Evolutionary conservation across 139 green algal genomes (phyloP).

Genomic region (Coccomyxa sp.): DNA sequence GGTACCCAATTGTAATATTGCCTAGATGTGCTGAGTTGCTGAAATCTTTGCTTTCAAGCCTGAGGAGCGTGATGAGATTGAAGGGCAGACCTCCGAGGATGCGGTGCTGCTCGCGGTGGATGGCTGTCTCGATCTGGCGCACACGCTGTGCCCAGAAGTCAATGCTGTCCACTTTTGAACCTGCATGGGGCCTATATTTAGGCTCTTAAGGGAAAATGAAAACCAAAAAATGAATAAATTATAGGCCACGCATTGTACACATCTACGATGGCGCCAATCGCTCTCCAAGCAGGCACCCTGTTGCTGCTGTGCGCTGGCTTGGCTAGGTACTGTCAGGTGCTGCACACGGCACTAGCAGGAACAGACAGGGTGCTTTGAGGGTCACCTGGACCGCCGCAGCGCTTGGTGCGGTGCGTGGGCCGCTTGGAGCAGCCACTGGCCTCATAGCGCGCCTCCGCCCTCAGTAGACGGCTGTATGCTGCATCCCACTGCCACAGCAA

Average conservation of each 20-base stretch:
- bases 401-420: not conserved
- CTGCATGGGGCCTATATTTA: not conserved
- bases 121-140: constrained; percentile 14
- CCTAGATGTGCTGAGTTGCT: too few relatives aligned
- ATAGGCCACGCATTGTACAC: too few relatives aligned
- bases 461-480: constrained; percentile 14
- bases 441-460: constrained; percentile 14
- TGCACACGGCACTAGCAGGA: too few relatives aligned
- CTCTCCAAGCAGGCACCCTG: too few relatives aligned
- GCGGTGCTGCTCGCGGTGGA: constrained; percentile 7
- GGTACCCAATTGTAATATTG: not conserved
- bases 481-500: constrained; percentile 37
- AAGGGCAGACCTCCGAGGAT: constrained; percentile 2
- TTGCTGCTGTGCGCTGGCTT: too few relatives aligned
- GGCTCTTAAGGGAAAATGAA: too few relatives aligned
- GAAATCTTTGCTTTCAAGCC: too few relatives aligned
- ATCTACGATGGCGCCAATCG: too few relatives aligned
- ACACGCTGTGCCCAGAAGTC: constrained; percentile 21
- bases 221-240: too few relatives aligned
- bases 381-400: not conserved
- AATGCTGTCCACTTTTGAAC: constrained; percentile 20
- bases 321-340: too few relatives aligned
- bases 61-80: too few relatives aligned
- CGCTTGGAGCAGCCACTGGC: not conserved
- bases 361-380: too few relatives aligned